phyloP scores from a whole-genome alignment of 2,329 filamentous ascomycete species.

The Niveomyces coronatus region DNA sequence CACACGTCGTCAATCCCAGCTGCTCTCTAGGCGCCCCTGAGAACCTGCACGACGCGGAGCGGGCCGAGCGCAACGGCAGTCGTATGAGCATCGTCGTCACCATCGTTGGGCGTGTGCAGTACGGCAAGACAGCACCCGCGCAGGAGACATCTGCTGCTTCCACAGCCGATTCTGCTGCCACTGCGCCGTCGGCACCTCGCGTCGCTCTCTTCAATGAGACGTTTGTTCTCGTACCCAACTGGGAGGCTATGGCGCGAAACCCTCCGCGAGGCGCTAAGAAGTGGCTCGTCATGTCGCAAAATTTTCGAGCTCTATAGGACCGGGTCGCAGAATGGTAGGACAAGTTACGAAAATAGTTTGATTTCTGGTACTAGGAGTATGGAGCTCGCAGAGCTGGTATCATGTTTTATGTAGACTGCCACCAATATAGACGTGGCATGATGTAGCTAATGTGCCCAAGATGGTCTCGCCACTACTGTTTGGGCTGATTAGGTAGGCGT shows the following conservation, averaged over 20 bases:
- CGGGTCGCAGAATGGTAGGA: background rate
- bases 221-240: constrained; percentile 71
- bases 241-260: constrained; percentile 45
- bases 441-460: too few relatives aligned
- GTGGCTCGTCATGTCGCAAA: constrained; percentile 64
- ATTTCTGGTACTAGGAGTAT: too few relatives aligned
- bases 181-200: too few relatives aligned
- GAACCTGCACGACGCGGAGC: constrained; percentile 27
- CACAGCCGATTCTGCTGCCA: too few relatives aligned
- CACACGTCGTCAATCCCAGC: constrained; percentile 64
- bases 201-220: constrained; percentile 72
- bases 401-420: too few relatives aligned
- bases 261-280: constrained; percentile 42
- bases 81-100: constrained; percentile 63
- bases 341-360: background rate
- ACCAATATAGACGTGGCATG: too few relatives aligned
- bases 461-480: too few relatives aligned
- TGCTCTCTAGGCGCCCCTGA: constrained; percentile 49
- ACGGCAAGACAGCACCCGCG: constrained; percentile 53
- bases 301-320: constrained; percentile 47
- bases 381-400: too few relatives aligned
- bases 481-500: too few relatives aligned
- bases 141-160: too few relatives aligned
- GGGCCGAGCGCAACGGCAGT: constrained; percentile 39
- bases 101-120: constrained; percentile 61